Evolutionary conservation across 495 filamentous ascomycete genomes (phyloP).

Genomic region (Schizothecium vesticola): DNA sequence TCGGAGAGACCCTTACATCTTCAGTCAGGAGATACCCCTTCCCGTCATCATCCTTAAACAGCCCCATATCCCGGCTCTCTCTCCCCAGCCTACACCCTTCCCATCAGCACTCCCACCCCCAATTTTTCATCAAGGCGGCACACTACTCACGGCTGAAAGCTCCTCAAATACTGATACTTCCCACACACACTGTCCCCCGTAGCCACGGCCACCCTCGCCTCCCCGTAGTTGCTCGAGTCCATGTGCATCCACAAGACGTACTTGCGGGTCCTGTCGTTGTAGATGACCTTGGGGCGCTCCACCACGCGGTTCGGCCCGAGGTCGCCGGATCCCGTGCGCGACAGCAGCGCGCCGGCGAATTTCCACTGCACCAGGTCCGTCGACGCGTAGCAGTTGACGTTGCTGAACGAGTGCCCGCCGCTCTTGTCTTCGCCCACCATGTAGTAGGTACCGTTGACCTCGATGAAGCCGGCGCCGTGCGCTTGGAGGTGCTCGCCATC

Average conservation of each 20-base stretch:
- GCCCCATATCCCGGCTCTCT: conserved; percentile 50
- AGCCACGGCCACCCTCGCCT: conserved; percentile 61
- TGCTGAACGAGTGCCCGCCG: conserved; percentile 51
- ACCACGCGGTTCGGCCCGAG: conserved; percentile 57
- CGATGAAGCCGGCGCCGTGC: conserved; percentile 50
- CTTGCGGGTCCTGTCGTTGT: conserved; percentile 48
- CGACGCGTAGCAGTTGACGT: conserved; percentile 54
- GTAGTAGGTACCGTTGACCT: conserved; percentile 54
- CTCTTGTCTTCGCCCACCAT: conserved; percentile 63
- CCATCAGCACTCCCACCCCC: background rate
- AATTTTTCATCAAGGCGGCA: no score
- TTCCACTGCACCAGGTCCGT: conserved; percentile 58
- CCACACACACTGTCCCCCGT: conserved; percentile 55
- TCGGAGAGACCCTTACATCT: conserved; percentile 36
- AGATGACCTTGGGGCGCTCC: conserved; percentile 62
- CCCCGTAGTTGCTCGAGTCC: conserved; percentile 55
- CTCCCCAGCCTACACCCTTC: background rate
- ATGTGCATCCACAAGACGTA: conserved; percentile 64
- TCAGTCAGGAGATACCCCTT: conserved; percentile 58
- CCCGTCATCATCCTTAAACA: conserved; percentile 59
- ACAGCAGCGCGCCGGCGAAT: conserved; percentile 51
- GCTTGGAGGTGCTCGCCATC: conserved; percentile 59
- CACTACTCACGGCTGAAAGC: conserved; percentile 26
- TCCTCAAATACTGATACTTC: conserved; percentile 37
- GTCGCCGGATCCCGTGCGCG: conserved; percentile 46